Percentiles rank a stretch among this genome's conserved stretches.
Evolutionary conservation across 106 monocot species (phyloP).

Genomic region (Dendrobium huoshanense): DNA sequence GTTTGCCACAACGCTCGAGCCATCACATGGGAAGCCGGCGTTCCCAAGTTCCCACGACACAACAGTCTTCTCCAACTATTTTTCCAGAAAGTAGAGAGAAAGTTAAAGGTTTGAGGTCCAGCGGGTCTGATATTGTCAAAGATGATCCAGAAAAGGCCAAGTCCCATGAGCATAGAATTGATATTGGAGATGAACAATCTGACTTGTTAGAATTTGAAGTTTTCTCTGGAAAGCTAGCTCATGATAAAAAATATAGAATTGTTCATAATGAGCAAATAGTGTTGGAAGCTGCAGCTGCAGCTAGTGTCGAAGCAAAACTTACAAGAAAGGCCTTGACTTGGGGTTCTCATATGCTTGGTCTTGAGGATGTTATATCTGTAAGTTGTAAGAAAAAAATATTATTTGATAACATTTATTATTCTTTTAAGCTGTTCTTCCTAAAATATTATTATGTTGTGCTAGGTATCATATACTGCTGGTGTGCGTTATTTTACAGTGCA

Average conservation of each 20-base stretch:
- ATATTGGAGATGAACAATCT: conserved; percentile 81
- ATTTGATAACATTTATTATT: background rate
- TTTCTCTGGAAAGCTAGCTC: conserved; percentile 71
- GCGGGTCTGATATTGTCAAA: conserved; percentile 23
- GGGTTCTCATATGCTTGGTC: conserved; percentile 68
- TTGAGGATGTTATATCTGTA: conserved; percentile 96
- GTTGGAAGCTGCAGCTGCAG: conserved; percentile 18
- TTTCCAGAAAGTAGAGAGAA: conserved; percentile 62
- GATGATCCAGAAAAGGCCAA: conserved; percentile 47
- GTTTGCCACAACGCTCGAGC: background rate
- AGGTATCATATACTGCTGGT: conserved; percentile 60
- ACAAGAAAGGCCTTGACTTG: conserved; percentile 77
- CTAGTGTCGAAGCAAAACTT: conserved; percentile 67
- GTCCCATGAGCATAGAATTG: conserved; percentile 68
- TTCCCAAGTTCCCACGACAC: conserved; percentile 9
- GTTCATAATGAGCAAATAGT: conserved; percentile 22
- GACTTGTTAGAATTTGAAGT: conserved; percentile 83
- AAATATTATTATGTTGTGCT: background rate
- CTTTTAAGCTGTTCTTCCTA: background rate
- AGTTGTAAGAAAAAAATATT: conserved; percentile 23
- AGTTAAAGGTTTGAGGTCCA: conserved; percentile 37
- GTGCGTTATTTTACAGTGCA: conserved; percentile 60
- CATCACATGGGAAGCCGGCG: conserved; percentile 7
- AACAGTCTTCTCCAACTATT: conserved; percentile 60
- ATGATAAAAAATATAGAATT: conserved; percentile 47